These are phyloP conservation scores for Aspergillus kassunensis DNA, from an alignment of 495 filamentous ascomycete species.

Conservation along the genomic window DNA sequence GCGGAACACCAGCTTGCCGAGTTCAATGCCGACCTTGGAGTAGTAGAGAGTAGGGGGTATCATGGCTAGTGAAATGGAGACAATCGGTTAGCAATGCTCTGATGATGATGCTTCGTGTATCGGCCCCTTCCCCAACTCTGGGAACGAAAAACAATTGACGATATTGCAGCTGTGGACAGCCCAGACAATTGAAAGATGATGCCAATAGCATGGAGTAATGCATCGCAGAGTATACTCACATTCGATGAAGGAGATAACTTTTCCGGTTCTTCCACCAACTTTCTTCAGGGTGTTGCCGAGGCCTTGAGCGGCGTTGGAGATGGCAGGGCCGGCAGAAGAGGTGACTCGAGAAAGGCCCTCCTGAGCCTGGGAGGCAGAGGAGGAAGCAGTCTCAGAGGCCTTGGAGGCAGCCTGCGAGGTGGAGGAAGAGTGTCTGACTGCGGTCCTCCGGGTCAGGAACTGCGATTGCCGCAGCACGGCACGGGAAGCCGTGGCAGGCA, in stretches of 20 bases:
- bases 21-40: conserved; percentile 79
- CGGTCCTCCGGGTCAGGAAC: conserved; percentile 53
- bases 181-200: neutral
- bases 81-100: conserved; percentile 26
- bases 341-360: conserved; percentile 82
- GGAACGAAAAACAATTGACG: conserved; percentile 4
- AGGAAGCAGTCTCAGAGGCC: conserved; percentile 60
- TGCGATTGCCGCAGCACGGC: conserved; percentile 59
- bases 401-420: conserved; percentile 67
- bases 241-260: conserved; percentile 74
- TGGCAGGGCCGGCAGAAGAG: conserved; percentile 71
- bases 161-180: neutral
- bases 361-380: conserved; percentile 69
- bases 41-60: conserved; percentile 88
- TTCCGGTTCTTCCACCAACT: conserved; percentile 81
- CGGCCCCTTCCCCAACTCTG: conserved; percentile 22
- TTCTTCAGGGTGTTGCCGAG: conserved; percentile 62
- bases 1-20: conserved; percentile 79
- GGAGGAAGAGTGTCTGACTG: conserved; percentile 60
- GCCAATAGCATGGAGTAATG: no score
- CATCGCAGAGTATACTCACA: conserved; percentile 55
- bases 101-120: neutral
- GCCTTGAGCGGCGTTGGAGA: conserved; percentile 65
- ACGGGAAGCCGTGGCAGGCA: conserved; percentile 50
- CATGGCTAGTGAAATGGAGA: conserved; percentile 55